phyloP scores from a whole-genome alignment of 495 filamentous ascomycete species.

The Penicillium silybi region DNA sequence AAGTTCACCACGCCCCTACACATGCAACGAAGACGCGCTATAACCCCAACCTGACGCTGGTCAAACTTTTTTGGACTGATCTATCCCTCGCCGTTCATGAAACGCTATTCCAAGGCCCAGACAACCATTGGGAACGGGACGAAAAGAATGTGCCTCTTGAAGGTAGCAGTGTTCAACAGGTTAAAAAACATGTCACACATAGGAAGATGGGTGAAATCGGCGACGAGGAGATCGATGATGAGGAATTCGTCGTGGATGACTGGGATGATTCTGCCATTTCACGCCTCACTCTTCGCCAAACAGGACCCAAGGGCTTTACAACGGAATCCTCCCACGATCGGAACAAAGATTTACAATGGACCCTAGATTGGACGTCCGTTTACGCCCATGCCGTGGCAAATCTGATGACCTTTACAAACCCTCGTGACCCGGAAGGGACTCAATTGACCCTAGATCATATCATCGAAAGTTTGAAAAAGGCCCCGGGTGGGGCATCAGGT shows the following conservation, averaged over 20 bases:
- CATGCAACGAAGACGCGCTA: slow-evolving; percentile 10
- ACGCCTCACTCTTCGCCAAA: not conserved
- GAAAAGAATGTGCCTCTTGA: slow-evolving; percentile 7
- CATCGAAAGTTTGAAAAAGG: slow-evolving; percentile 12
- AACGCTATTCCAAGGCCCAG: slow-evolving; percentile 24
- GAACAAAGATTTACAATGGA: slow-evolving; percentile 19
- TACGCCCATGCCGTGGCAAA: slow-evolving; percentile 26
- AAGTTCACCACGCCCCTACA: slow-evolving; percentile 25
- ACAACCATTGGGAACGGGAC: not conserved
- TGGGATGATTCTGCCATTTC: slow-evolving; percentile 29
- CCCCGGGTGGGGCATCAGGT: not conserved
- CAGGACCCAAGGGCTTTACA: not conserved
- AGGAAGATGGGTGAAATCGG: slow-evolving; percentile 3
- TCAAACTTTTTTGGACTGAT: slow-evolving; percentile 40
- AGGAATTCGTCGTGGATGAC: slow-evolving; percentile 38
- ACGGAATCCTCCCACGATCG: not conserved
- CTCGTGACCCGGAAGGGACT: not conserved
- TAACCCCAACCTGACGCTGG: slow-evolving; percentile 20
- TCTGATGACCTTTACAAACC: not conserved
- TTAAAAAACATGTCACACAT: slow-evolving; percentile 15
- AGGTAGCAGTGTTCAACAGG: slow-evolving; percentile 17
- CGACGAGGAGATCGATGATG: slow-evolving; percentile 12
- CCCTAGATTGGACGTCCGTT: slow-evolving; percentile 29
- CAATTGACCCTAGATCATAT: slow-evolving; percentile 15
- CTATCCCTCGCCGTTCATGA: slow-evolving; percentile 33